These are phyloP conservation scores for Piloderma croceum DNA, from an alignment of 768 basidiomycete species.

Conservation along the genomic window DNA sequence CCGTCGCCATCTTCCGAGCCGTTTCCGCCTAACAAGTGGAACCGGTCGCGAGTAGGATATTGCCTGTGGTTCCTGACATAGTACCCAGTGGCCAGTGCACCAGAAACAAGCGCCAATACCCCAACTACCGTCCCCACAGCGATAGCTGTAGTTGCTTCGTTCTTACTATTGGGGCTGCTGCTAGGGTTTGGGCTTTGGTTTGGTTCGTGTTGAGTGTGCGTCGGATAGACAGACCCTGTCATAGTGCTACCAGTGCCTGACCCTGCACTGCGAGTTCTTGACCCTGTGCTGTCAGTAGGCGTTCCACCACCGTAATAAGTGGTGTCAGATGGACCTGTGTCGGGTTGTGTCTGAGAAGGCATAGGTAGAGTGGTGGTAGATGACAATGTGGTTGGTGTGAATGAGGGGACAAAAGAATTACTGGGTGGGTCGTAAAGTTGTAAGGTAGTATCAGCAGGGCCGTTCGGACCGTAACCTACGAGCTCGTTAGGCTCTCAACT, in stretches of 20 bases:
- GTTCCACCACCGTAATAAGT: conserved; percentile 8
- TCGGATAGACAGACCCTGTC: no score
- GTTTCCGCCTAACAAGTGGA: conserved; percentile 24
- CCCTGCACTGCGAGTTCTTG: conserved; percentile 17
- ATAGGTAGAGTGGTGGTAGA: conserved; percentile 31
- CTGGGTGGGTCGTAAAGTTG: conserved; percentile 42
- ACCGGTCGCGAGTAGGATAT: conserved; percentile 11
- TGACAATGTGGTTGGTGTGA: conserved; percentile 30
- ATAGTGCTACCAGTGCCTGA: conserved; percentile 17
- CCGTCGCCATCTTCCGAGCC: conserved; percentile 31
- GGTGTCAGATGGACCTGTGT: conserved; percentile 14
- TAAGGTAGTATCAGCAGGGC: conserved; percentile 51
- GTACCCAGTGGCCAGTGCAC: conserved; percentile 36
- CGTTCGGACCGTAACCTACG: conserved; percentile 43
- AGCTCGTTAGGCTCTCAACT: not conserved
- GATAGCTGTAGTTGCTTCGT: conserved; percentile 39
- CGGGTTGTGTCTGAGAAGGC: conserved; percentile 24
- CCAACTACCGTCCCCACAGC: conserved; percentile 61
- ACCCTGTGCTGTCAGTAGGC: conserved; percentile 8
- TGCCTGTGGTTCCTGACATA: no score
- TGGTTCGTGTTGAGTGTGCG: no score
- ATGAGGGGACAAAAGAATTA: conserved; percentile 33
- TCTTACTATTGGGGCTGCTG: conserved; percentile 14
- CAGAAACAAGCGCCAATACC: conserved; percentile 46
- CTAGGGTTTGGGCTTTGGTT: conserved; percentile 15